Evolutionary conservation across 208 protist species (phyloP), one percentile per base, ranked within the genome.

Genomic region (Perkinsela sp.): DNA sequence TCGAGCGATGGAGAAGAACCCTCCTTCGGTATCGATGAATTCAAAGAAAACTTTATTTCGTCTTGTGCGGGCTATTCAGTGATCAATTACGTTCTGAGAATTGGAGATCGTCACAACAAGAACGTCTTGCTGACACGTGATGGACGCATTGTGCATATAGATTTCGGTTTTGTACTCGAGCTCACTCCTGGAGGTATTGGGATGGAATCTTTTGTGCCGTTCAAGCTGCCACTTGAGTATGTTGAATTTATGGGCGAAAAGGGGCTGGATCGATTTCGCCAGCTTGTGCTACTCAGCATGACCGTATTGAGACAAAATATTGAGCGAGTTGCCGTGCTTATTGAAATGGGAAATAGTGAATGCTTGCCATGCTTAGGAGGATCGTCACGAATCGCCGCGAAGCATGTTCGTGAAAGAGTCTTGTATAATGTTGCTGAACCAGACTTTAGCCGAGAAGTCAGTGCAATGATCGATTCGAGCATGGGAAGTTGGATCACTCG

Each of bases 91-190:
- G 78, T 97, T 22, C 71, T 97, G 30, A 86, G 94, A 69, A 81
- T 95, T 65, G 95, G 95, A 68, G 91, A 95, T 68, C 72, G 92
- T 28, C 90, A 96, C 74, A 96, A 96, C 70, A 90, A 90, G 48
- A 96, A 96, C 77, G 84, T 96, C 66, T 85, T 96, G 78, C 77
- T 96, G 28, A 75, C 81, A 2, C 78, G 77, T 48, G 73, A 87
- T n/a, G 94, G 94, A 32, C 70, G 78, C 31, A 68, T 97, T 31
- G 78, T 96, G 6, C 94, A 97, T 77, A 97, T 97, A 70, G 94
- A 97, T 78, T 97, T 96, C 81, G 94, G 94, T 15, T 97, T 96
- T 74, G 83, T 97, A 48, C 82, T 97, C 48, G 80, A 81, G 30
- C 94, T 88, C n/a, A 93, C 90, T 2, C 94, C 94, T 22, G 92